These are phyloP conservation scores for Conringia planisiliqua DNA, from an alignment of 345 rosid genomes.

Conservation along the genomic window DNA sequence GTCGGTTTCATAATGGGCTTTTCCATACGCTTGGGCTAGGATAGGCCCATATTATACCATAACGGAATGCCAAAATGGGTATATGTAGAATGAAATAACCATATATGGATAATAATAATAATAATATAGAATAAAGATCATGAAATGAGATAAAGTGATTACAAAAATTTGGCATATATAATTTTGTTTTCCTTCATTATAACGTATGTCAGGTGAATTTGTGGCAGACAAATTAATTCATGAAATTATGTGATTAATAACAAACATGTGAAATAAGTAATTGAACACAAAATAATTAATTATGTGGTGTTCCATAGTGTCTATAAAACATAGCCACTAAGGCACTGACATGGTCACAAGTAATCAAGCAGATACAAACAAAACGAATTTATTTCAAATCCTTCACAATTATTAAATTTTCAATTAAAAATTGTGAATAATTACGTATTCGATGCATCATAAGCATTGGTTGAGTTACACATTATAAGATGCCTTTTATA, in stretches of 20 bases:
- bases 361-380: constrained; percentile 28
- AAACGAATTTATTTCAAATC: constrained; percentile 10
- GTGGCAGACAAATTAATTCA: background rate
- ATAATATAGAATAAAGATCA: background rate
- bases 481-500: background rate
- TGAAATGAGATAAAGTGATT: background rate
- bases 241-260: constrained; percentile 2
- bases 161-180: background rate
- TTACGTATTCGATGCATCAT: background rate
- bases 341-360: constrained; percentile 17
- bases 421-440: background rate
- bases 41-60: background rate
- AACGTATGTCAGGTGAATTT: background rate
- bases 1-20: background rate
- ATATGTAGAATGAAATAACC: no score
- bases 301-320: background rate
- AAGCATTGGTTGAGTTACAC: background rate
- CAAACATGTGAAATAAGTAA: constrained; percentile 14
- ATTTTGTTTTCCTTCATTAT: background rate
- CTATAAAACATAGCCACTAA: constrained; percentile 7
- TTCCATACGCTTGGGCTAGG: background rate
- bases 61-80: background rate
- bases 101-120: no score
- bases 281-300: background rate
- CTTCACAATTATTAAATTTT: constrained; percentile 1